Base-by-base conservation (phyloP, 1,284 basidiomycete genomes). In the Coniophora puteana region DNA sequence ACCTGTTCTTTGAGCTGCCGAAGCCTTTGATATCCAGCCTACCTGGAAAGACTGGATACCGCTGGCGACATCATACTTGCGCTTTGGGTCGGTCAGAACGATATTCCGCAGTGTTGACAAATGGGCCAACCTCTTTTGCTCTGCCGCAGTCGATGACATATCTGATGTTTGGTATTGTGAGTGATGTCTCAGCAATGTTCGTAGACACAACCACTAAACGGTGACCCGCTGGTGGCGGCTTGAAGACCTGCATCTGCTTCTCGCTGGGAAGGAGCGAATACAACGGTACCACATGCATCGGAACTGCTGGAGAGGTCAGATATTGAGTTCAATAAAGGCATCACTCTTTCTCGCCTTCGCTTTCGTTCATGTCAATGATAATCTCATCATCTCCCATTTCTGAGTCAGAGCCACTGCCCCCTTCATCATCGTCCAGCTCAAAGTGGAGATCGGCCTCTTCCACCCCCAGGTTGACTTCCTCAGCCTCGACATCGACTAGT, bases 211-310 rank as follows among this genome's bases (percentile, higher is more conserved):
- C 90, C 33, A 95, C 92, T 54, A 99, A 87, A 38, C 96, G 80
- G 44, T 83, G 74, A 14, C 93, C 93, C 48, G 89, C 78, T 0
- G 86, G 75, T 0, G 95, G 92, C 0, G 91, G 76, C 53, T 92
- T 79, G 62, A 99, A 99, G 45, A 99, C 97, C 52, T 87, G 89
- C 59, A 96, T 93, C 60, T 99, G 96, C 42, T 96, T 79, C 61
- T 99, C 94, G 12, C 92, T 93, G 0, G 96, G 88, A 72, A 99
- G 85, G 51, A 98, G 83, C 3, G 96, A 98, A 67, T 99, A 99
- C 50, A 99, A 84, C 0, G 96, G 95, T 1, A 99, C 82, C 10
- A 94, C 74, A 38, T 99, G 76, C 81, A 84, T 62, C 75, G 76
- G 56, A 74, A 81, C 70, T 99, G 76, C 73, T 52, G 5, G 43